Evolutionary conservation across 371 early-diverging fungal genomes (phyloP), one percentile per base, ranked within the genome.

Genomic region (Mucor lusitanicus): DNA sequence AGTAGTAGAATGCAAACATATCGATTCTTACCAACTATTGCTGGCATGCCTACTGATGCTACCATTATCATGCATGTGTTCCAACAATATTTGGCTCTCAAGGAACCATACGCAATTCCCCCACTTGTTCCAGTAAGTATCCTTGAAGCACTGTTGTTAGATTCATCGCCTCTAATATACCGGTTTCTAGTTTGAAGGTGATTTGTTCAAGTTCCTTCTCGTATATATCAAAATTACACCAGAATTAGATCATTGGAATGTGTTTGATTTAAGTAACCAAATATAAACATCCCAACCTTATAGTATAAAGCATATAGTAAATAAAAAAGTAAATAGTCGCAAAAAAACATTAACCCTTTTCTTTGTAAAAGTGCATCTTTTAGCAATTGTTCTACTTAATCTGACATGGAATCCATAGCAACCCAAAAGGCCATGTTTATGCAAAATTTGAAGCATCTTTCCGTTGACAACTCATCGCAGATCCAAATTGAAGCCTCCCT

Each of bases 41-140:
- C 25, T 46, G 65, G 40, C 87, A 90, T 74, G 92, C 72, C 72
- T 40, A 57, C 64, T 8, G 72, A 72, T 44, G 46, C 64, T 25
- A 59, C 56, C 7, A 68, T 72, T 23, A 61, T 59, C 6, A 54
- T 69, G 54, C 67, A 67, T 61, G 33, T 56, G 0, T 67, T 67
- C 8, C 42, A 28, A 5, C n/a, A 40, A 8, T 72, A 68, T 30
- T 28, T 68, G 12, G 40, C 35, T 17, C 27, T 64, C 3, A 64
- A 55, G 28, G 68, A 67, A 58, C 72, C 72, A 19, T 55, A 65
- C 25, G 68, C 64, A 8, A 60, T 72, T 21, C 72, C 72, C 21
- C 72, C 72, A 12, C 62, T 72, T 23, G 23, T 72, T 7, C 64
- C 61, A 32, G 72, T 71, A 57, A 67, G 66, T 66, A 44, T 53